Conservation (phyloP, 2,329 filamentous ascomycete species). For the Helminthosporium solani region DNA sequence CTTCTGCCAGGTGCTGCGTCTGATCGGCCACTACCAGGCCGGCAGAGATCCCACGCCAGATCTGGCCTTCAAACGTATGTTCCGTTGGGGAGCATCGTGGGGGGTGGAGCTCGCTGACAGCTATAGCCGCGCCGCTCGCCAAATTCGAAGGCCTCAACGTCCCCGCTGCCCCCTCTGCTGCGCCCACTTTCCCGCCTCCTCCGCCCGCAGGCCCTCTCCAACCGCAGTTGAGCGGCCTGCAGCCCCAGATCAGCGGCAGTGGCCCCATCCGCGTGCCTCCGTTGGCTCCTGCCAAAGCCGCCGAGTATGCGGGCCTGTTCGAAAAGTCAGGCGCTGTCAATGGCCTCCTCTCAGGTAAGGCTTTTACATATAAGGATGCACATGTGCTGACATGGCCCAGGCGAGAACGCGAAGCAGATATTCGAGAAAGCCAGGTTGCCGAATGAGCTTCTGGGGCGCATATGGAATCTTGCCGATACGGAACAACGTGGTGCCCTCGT, state of each 20-base stretch:
- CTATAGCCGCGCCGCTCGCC: constrained; percentile 73
- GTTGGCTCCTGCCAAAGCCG: constrained; percentile 81
- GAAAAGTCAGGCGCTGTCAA: constrained; percentile 80
- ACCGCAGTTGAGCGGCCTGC: constrained; percentile 36
- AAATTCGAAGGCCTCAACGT: constrained; percentile 79
- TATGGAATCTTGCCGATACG: constrained; percentile 93
- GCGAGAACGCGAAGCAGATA: constrained; percentile 86
- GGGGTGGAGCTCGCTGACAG: constrained; percentile 17
- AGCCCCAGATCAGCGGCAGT: constrained; percentile 36
- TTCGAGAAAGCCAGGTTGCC: constrained; percentile 91
- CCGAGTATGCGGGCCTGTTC: constrained; percentile 86
- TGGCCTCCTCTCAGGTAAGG: constrained; percentile 68
- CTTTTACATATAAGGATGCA: neutral
- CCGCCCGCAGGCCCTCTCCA: constrained; percentile 33
- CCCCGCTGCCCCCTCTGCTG: constrained; percentile 49
- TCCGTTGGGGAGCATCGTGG: too few species aligned
- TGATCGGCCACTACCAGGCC: constrained; percentile 94
- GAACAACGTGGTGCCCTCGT: constrained; percentile 87
- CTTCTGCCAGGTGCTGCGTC: constrained; percentile 86
- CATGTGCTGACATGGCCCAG: constrained; percentile 42
- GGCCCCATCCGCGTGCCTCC: constrained; percentile 83
- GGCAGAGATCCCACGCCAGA: constrained; percentile 78
- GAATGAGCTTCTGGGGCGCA: constrained; percentile 87
- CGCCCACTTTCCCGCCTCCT: constrained; percentile 45
- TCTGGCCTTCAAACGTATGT: constrained; percentile 73